Conservation (phyloP, 495 filamentous ascomycete species). For the Copromyces sp. region DNA sequence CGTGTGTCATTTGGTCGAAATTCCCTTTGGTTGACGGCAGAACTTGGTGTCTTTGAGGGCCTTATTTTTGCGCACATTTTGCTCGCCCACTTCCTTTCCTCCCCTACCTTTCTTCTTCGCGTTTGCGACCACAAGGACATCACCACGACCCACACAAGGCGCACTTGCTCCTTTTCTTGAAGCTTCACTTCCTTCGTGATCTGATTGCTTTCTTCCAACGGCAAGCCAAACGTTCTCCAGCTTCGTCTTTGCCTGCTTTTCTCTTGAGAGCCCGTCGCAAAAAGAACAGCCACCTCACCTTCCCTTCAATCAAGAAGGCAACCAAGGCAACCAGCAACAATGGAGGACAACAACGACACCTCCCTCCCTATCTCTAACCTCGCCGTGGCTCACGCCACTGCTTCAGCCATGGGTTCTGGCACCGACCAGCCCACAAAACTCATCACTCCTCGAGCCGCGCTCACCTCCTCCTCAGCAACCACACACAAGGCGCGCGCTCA, state of each 20-base stretch:
- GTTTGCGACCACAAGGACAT: not conserved
- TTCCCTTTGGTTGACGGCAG: not conserved
- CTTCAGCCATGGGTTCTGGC: not conserved
- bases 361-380: not conserved
- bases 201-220: not conserved
- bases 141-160: not conserved
- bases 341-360: not conserved
- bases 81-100: not conserved
- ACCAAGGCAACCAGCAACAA: not conserved
- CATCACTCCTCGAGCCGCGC: not conserved
- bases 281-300: not conserved
- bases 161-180: not conserved
- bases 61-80: not conserved
- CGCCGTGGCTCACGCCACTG: not conserved
- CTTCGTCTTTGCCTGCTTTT: not conserved
- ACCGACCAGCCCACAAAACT: not conserved
- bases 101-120: not conserved
- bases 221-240: not conserved
- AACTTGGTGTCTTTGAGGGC: not conserved
- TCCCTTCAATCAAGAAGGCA: not conserved
- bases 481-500: not conserved
- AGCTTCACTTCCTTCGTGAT: not conserved
- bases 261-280: not conserved
- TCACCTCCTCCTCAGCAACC: not conserved
- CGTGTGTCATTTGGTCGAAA: not conserved